Conservation (phyloP, 306 rosid genomes). For the Fragaria vesca region DNA sequence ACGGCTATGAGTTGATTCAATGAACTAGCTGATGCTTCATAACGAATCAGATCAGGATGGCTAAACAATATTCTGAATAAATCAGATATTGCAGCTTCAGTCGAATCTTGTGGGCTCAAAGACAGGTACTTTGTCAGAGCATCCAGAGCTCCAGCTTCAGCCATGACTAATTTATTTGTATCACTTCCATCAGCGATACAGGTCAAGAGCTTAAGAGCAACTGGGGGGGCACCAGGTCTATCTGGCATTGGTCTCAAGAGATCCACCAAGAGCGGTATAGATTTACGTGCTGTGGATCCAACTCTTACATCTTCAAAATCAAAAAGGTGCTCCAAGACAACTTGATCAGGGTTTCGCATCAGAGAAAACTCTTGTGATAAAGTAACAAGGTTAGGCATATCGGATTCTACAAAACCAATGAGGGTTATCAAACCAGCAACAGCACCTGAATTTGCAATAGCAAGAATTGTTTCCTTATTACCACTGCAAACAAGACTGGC, state of each 20-base stretch:
- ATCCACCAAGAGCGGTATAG: constrained; percentile 92
- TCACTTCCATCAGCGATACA: constrained; percentile 88
- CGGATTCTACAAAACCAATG: constrained; percentile 73
- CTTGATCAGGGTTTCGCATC: constrained; percentile 79
- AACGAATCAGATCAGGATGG: constrained; percentile 76
- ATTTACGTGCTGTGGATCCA: constrained; percentile 83
- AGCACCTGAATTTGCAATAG: constrained; percentile 92
- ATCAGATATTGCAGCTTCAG: constrained; percentile 82
- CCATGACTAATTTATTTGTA: constrained; percentile 74
- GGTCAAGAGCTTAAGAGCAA: constrained; percentile 82
- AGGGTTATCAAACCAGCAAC: constrained; percentile 75
- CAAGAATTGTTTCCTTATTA: constrained; percentile 70
- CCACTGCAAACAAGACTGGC: constrained; percentile 89
- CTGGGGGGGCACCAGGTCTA: constrained; percentile 90
- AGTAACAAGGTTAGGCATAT: constrained; percentile 66
- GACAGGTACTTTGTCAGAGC: constrained; percentile 94
- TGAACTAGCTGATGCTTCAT: constrained; percentile 80
- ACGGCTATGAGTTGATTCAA: constrained; percentile 91
- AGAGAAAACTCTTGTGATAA: constrained; percentile 81
- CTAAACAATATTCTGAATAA: constrained; percentile 75
- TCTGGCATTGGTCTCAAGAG: constrained; percentile 94
- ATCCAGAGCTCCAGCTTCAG: constrained; percentile 94
- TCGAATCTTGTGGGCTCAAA: constrained; percentile 95
- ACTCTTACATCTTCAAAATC: constrained; percentile 80
- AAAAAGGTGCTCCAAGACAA: constrained; percentile 80